These are phyloP conservation scores for Populus alba DNA, from an alignment of 345 rosid genomes.

Conservation along the genomic window DNA sequence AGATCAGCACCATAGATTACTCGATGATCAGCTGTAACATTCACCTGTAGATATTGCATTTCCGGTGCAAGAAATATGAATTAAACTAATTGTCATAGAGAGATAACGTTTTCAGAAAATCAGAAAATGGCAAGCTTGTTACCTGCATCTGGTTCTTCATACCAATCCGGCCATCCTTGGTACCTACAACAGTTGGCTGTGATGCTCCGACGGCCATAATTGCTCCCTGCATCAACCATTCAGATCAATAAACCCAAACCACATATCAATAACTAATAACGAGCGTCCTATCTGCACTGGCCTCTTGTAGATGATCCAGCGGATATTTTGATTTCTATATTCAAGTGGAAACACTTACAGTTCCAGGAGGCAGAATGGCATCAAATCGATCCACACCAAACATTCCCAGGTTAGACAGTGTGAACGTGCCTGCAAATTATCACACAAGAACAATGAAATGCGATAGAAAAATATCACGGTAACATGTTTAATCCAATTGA, in stretches of 20 bases:
- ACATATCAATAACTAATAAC: background rate
- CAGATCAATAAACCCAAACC: background rate
- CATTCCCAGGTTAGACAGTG: conserved; percentile 98
- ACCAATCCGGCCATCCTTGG: conserved; percentile 84
- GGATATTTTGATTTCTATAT: background rate
- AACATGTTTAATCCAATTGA: background rate
- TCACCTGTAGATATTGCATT: conserved; percentile 53
- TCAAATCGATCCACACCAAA: conserved; percentile 95
- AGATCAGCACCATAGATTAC: conserved; percentile 94
- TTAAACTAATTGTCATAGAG: background rate
- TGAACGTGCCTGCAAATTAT: conserved; percentile 69
- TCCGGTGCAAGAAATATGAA: background rate
- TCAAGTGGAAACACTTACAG: conserved; percentile 46
- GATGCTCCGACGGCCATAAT: conserved; percentile 99
- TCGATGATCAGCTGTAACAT: conserved; percentile 90
- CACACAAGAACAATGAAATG: no score
- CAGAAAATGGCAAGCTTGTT: conserved; percentile 7
- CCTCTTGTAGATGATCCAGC: conserved; percentile 5
- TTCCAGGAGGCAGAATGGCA: conserved; percentile 96
- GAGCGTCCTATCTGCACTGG: background rate
- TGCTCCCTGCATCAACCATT: conserved; percentile 63
- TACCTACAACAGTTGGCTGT: conserved; percentile 72
- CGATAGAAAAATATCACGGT: background rate
- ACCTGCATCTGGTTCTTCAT: conserved; percentile 98
- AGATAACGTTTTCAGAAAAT: conserved; percentile 8